Evolutionary conservation across 2,329 filamentous ascomycete genomes (phyloP).

Genomic region (Myriosclerotinia scirpicola): DNA sequence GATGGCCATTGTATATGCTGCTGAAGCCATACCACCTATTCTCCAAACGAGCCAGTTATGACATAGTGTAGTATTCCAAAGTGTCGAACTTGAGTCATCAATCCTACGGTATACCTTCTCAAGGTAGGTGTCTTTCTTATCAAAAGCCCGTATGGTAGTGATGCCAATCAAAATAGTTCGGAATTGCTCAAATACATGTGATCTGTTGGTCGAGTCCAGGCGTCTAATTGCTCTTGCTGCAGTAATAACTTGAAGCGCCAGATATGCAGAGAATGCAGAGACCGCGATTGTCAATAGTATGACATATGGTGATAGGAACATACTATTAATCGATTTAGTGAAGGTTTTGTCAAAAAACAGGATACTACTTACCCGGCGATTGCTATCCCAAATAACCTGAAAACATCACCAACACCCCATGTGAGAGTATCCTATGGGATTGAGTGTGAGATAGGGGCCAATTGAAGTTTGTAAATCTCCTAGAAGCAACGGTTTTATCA

Average conservation of each 20-base stretch:
- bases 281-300: conserved; percentile 45
- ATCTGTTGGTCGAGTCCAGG: conserved; percentile 72
- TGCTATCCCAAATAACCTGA: conserved; percentile 57
- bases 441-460: not conserved
- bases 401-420: conserved; percentile 14
- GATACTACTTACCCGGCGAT: conserved; percentile 48
- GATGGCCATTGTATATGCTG: conserved; percentile 64
- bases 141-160: conserved; percentile 72
- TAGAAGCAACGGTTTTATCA: not conserved
- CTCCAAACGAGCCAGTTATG: conserved; percentile 24
- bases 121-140: conserved; percentile 63
- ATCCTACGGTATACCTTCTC: conserved; percentile 66
- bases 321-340: conserved; percentile 10
- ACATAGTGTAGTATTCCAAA: conserved; percentile 56
- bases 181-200: conserved; percentile 71
- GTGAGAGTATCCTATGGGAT: conserved; percentile 1
- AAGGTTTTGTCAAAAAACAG: not conserved
- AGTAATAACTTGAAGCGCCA: conserved; percentile 48
- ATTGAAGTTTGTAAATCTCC: no score
- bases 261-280: conserved; percentile 1
- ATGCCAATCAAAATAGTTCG: conserved; percentile 69
- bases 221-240: conserved; percentile 70
- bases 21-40: conserved; percentile 53
- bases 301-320: conserved; percentile 59
- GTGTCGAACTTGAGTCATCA: conserved; percentile 64